Conservation (phyloP, 2,329 filamentous ascomycete genomes). For the Calonectria honghensis region DNA sequence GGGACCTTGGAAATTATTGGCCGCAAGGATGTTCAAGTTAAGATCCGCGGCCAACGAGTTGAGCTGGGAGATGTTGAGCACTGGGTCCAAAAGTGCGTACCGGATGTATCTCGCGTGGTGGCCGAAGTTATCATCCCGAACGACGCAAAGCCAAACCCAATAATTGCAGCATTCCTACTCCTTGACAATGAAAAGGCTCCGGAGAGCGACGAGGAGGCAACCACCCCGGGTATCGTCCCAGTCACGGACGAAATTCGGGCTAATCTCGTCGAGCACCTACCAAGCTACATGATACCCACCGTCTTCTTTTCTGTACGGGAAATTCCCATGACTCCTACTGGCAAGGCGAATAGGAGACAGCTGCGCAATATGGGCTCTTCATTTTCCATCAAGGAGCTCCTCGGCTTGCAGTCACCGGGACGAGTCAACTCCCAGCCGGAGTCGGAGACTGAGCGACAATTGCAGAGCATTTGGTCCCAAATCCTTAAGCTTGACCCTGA, state of each 20-base stretch:
- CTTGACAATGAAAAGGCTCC: too few relatives aligned
- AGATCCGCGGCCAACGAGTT: conserved; percentile 50
- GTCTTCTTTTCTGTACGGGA: conserved; percentile 31
- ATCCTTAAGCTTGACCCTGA: conserved; percentile 59
- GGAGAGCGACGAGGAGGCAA: neutral
- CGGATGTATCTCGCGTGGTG: conserved; percentile 21
- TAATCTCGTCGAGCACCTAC: conserved; percentile 11
- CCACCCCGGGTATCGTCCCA: neutral
- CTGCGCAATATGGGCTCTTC: conserved; percentile 36
- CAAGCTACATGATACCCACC: conserved; percentile 31
- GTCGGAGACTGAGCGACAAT: conserved; percentile 40
- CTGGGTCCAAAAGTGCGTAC: conserved; percentile 25
- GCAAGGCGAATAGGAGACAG: conserved; percentile 43
- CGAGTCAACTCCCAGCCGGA: conserved; percentile 18
- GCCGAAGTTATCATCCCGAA: conserved; percentile 30
- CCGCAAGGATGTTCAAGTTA: conserved; percentile 51
- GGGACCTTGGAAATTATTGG: conserved; percentile 44
- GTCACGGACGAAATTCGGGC: neutral
- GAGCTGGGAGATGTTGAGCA: conserved; percentile 51
- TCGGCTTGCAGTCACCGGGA: conserved; percentile 60
- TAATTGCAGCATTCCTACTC: conserved; percentile 23
- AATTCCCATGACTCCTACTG: conserved; percentile 43
- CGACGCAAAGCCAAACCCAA: neutral
- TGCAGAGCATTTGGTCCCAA: conserved; percentile 61
- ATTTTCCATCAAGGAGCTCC: conserved; percentile 52